These are phyloP conservation scores for Areca catechu DNA, from an alignment of 176 grass and related monocot genomes.

Conservation along the genomic window DNA sequence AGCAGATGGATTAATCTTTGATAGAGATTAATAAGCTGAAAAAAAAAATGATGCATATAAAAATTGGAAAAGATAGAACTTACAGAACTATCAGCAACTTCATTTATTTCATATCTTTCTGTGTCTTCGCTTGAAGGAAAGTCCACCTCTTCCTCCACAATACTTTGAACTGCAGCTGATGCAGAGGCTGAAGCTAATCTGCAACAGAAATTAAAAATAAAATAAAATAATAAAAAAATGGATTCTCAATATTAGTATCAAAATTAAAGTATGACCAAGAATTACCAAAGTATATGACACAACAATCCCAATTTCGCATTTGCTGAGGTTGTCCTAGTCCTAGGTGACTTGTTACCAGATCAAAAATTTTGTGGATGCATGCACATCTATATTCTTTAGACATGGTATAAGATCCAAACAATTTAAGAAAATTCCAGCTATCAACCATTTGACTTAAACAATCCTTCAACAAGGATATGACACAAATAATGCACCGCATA, in stretches of 20 bases:
- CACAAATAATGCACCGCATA: too few species aligned
- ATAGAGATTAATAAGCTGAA: too few species aligned
- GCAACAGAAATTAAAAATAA: conserved; percentile 3
- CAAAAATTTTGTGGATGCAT: too few species aligned
- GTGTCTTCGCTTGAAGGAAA: conserved; percentile 51
- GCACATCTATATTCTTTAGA: too few species aligned
- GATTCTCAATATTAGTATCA: too few species aligned
- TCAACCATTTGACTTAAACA: neutral
- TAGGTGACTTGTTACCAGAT: too few species aligned
- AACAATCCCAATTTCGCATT: neutral
- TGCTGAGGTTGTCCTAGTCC: too few species aligned
- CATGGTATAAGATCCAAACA: neutral
- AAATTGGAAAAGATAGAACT: neutral
- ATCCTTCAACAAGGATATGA: too few species aligned
- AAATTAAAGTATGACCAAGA: neutral
- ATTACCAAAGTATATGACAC: neutral
- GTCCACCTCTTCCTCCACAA: conserved; percentile 32
- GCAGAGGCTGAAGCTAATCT: conserved; percentile 28
- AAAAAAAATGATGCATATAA: neutral
- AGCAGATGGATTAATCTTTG: too few species aligned
- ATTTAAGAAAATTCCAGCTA: neutral
- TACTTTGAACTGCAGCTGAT: conserved; percentile 23
- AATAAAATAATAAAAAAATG: too few species aligned
- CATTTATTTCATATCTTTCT: conserved; percentile 37
- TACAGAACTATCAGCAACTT: conserved; percentile 51